Evolutionary conservation across 495 filamentous ascomycete genomes (phyloP).

Genomic region (Daldinia decipiens): DNA sequence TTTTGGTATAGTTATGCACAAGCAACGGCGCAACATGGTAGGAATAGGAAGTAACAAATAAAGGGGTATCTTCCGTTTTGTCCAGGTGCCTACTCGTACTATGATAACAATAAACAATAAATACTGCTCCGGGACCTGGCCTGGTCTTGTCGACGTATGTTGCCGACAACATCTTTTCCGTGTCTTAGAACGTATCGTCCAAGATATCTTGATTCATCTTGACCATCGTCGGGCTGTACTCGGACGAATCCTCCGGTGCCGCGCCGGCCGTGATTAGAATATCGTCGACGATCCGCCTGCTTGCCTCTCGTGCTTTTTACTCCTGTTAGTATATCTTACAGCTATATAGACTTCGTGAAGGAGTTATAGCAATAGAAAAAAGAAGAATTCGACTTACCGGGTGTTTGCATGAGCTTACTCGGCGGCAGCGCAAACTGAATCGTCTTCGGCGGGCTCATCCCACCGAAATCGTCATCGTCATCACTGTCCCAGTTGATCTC

Average conservation of each 20-base stretch:
- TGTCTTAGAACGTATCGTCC: conserved; percentile 73
- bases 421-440: conserved; percentile 96
- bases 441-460: conserved; percentile 92
- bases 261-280: conserved; percentile 86
- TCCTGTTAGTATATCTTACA: conserved; percentile 16
- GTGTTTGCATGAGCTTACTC: conserved; percentile 87
- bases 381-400: conserved; percentile 66
- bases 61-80: conserved; percentile 40
- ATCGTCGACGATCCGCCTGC: conserved; percentile 90
- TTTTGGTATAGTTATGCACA: not conserved
- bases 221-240: conserved; percentile 80
- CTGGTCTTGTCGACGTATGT: not conserved
- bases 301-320: conserved; percentile 81
- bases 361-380: conserved; percentile 6
- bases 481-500: conserved; percentile 74
- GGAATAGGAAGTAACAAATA: conserved; percentile 8
- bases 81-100: conserved; percentile 24
- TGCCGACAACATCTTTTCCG: not conserved
- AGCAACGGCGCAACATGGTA: not conserved
- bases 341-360: not conserved
- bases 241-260: conserved; percentile 62
- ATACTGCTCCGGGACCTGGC: conserved; percentile 3
- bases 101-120: conserved; percentile 24
- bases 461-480: conserved; percentile 70
- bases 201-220: conserved; percentile 70